A percentile compares a stretch with the other conserved stretches of the same genome.
These are phyloP conservation scores for Plectosphaerella plurivora DNA, from an alignment of 2,329 filamentous ascomycete species.

Conservation along the genomic window DNA sequence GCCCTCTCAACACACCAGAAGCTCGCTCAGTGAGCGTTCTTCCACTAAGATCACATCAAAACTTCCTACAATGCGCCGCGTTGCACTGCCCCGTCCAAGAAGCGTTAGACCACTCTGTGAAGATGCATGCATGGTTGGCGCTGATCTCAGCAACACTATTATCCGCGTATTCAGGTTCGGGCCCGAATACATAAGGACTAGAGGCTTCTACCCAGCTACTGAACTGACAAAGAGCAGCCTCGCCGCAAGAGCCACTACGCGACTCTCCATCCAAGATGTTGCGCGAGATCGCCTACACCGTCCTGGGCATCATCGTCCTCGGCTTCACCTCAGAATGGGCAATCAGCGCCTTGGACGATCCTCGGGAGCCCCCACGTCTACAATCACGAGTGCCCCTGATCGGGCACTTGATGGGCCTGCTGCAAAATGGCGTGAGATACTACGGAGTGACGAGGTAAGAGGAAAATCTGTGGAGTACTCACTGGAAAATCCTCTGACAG, in stretches of 20 bases:
- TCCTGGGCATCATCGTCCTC: constrained; percentile 1
- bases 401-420: constrained; percentile 9
- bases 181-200: not conserved
- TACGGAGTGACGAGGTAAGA: constrained; percentile 6
- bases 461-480: not conserved
- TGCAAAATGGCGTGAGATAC: constrained; percentile 4
- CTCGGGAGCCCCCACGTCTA: constrained; percentile 4
- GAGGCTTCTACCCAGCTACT: not conserved
- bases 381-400: constrained; percentile 8
- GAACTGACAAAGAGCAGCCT: not conserved
- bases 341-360: constrained; percentile 3
- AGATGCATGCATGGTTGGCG: not conserved
- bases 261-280: constrained; percentile 1
- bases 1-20: no score
- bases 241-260: not conserved
- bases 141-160: not conserved
- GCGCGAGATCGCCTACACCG: constrained; percentile 1
- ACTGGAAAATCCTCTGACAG: not conserved
- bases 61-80: no score
- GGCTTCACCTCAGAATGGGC: constrained; percentile 1
- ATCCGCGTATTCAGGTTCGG: not conserved
- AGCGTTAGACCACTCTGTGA: not conserved
- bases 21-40: no score
- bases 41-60: no score
- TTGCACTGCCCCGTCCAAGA: not conserved